Conservation (phyloP, 2,329 filamentous ascomycete genomes). For the Hyphodiscus sp. region DNA sequence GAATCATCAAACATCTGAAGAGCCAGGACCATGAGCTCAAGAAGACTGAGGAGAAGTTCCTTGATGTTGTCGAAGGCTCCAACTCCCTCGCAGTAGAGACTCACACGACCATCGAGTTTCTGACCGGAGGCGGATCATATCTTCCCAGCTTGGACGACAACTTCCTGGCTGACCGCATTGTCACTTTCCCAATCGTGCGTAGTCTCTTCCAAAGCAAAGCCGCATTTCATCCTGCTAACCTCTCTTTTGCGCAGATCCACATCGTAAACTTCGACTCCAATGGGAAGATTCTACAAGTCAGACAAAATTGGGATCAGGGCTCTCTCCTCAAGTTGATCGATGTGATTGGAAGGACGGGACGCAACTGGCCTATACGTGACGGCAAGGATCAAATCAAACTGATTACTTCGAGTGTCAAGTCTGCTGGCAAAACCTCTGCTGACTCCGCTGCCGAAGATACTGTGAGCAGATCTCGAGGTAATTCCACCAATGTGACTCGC, state of each 20-base stretch:
- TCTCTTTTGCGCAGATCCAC: conserved; percentile 56
- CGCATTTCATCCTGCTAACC: not conserved
- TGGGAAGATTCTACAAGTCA: conserved; percentile 78
- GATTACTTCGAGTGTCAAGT: conserved; percentile 56
- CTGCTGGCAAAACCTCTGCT: conserved; percentile 34
- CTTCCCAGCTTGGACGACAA: conserved; percentile 89
- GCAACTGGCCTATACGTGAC: conserved; percentile 93
- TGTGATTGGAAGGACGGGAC: conserved; percentile 81
- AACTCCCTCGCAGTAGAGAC: conserved; percentile 69
- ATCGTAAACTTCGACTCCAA: conserved; percentile 75
- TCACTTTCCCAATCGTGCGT: conserved; percentile 75
- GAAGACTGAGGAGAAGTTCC: conserved; percentile 73
- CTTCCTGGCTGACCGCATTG: conserved; percentile 77
- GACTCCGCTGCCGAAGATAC: conserved; percentile 29
- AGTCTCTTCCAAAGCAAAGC: not conserved
- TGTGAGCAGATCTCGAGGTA: conserved; percentile 41
- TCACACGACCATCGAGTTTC: conserved; percentile 77
- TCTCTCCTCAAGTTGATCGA: conserved; percentile 89
- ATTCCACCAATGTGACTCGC: conserved; percentile 48
- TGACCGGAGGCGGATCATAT: conserved; percentile 75
- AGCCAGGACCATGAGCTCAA: conserved; percentile 66
- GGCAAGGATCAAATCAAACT: conserved; percentile 76
- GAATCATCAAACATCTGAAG: conserved; percentile 77
- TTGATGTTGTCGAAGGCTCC: conserved; percentile 66
- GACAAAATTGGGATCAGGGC: conserved; percentile 92